Conservation (phyloP, 2,329 filamentous ascomycete species). For the Alternaria hordeiaustralica region DNA sequence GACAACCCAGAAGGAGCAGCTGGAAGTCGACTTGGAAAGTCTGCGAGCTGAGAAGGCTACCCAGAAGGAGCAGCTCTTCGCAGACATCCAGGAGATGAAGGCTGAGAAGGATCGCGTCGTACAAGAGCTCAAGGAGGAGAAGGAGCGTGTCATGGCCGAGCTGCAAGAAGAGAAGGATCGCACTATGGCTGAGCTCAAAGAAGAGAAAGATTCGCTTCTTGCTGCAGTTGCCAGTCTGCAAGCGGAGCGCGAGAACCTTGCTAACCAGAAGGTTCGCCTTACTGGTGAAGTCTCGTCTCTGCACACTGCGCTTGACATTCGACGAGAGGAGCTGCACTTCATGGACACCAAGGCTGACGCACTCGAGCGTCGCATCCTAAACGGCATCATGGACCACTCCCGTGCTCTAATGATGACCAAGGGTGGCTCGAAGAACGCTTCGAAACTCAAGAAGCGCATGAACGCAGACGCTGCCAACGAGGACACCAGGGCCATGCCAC, state of each 20-base stretch:
- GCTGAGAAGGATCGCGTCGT: conserved; percentile 51
- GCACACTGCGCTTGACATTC: conserved; percentile 86
- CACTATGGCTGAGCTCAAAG: conserved; percentile 42
- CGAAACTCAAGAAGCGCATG: conserved; percentile 44
- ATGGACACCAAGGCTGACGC: conserved; percentile 91
- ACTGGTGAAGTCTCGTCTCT: conserved; percentile 87
- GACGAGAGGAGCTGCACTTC: conserved; percentile 85
- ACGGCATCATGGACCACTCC: conserved; percentile 96
- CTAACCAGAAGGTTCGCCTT: conserved; percentile 78
- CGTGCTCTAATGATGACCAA: conserved; percentile 84
- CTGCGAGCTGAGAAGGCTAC: conserved; percentile 60
- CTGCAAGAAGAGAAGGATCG: conserved; percentile 45
- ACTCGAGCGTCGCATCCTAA: conserved; percentile 89
- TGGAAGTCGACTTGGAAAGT: conserved; percentile 55
- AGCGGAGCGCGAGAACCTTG: conserved; percentile 76
- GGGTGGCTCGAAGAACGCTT: conserved; percentile 51
- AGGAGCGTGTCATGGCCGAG: conserved; percentile 48
- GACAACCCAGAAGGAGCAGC: conserved; percentile 68
- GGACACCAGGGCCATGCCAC: conserved; percentile 44
- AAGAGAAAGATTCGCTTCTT: conserved; percentile 55
- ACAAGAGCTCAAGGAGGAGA: conserved; percentile 50
- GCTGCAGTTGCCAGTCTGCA: conserved; percentile 65
- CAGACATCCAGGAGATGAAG: conserved; percentile 55
- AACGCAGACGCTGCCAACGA: conserved; percentile 41
- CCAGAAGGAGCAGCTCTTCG: conserved; percentile 66